Percentiles rank a stretch among this genome's conserved stretches.
phyloP scores from a whole-genome alignment of 768 basidiomycete species.

The Tricholoma furcatifolium region DNA sequence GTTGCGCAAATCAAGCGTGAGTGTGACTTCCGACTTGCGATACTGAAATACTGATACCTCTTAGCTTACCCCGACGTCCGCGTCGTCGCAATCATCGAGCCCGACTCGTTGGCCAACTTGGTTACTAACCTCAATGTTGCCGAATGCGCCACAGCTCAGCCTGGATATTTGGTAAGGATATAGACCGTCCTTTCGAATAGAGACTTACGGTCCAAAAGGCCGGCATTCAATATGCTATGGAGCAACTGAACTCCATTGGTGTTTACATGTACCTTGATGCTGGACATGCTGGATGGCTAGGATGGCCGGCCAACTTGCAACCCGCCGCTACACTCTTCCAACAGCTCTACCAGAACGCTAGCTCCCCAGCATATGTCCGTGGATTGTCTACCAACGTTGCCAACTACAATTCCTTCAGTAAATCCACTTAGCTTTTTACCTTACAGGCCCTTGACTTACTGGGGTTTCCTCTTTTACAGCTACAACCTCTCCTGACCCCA shows the following conservation, averaged over 20 bases:
- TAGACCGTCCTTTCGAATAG: not conserved
- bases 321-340: conserved; percentile 58
- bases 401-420: conserved; percentile 44
- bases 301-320: conserved; percentile 62
- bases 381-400: conserved; percentile 61
- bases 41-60: not conserved
- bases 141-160: conserved; percentile 54
- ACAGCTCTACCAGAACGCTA: conserved; percentile 48
- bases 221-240: conserved; percentile 54
- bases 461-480: conserved; percentile 32
- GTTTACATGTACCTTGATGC: conserved; percentile 65
- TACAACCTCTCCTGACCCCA: conserved; percentile 54
- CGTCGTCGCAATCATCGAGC: conserved; percentile 65
- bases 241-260: conserved; percentile 52
- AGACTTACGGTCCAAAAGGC: conserved; percentile 24
- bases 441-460: not conserved
- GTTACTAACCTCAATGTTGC: conserved; percentile 63
- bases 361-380: conserved; percentile 55
- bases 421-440: not conserved
- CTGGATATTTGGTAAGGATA: conserved; percentile 44
- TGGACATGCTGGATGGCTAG: conserved; percentile 65
- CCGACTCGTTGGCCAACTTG: conserved; percentile 66
- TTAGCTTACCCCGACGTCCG: conserved; percentile 57
- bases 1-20: conserved; percentile 54
- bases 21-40: conserved; percentile 12